phyloP scores from a whole-genome alignment of 441 rosid species.

The Adansonia rubrostipa region DNA sequence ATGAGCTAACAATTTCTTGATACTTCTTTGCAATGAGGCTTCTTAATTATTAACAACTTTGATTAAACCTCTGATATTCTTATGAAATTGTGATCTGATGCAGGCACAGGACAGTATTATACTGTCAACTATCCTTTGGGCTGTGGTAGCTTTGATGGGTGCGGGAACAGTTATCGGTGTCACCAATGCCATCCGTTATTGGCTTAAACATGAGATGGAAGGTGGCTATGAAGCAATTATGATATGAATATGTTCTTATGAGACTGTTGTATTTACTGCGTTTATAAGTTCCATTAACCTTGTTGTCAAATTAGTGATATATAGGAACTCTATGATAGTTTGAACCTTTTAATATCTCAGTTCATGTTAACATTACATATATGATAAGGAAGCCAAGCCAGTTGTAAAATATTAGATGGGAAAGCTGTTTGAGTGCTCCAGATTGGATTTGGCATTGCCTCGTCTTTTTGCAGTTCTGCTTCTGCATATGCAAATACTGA shows the following conservation, averaged over 20 bases:
- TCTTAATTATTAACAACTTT: not conserved
- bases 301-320: not conserved
- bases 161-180: conserved; percentile 34
- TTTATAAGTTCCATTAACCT: not conserved
- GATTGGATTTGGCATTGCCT: too few species aligned
- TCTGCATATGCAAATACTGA: too few species aligned
- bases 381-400: too few species aligned
- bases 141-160: conserved; percentile 39
- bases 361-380: too few species aligned
- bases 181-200: conserved; percentile 24
- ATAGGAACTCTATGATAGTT: too few species aligned
- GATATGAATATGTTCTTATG: conserved; percentile 22
- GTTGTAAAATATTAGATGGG: too few species aligned
- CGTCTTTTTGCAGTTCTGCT: too few species aligned
- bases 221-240: conserved; percentile 50
- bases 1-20: not conserved
- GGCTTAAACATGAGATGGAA: conserved; percentile 39
- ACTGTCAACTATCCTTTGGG: conserved; percentile 26
- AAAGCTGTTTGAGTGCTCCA: too few species aligned
- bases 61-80: not conserved
- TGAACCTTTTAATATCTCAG: too few species aligned
- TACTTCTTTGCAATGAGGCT: not conserved
- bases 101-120: conserved; percentile 30
- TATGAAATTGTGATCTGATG: conserved; percentile 8
- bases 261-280: not conserved